These are phyloP conservation scores for Sporothrix phasma DNA, from an alignment of 2,329 filamentous ascomycete genomes.

Conservation along the genomic window DNA sequence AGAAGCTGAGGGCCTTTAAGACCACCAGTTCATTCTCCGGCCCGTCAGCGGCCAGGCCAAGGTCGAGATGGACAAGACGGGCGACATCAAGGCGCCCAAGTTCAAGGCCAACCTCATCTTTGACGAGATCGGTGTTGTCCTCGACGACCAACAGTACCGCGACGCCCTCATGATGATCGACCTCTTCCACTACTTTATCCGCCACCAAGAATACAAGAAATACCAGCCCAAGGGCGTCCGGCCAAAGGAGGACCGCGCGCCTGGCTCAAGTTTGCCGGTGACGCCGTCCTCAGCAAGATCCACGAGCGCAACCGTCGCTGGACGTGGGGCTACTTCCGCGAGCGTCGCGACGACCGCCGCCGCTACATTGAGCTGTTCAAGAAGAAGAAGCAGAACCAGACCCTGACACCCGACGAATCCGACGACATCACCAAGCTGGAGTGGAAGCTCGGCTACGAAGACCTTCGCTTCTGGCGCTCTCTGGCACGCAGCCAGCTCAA, in stretches of 20 bases:
- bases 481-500: slow-evolving; percentile 86
- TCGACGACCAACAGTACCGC: slow-evolving; percentile 95
- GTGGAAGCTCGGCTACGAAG: slow-evolving; percentile 83
- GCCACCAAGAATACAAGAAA: slow-evolving; percentile 94
- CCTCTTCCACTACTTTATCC: slow-evolving; percentile 95
- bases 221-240: slow-evolving; percentile 71
- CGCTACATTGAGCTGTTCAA: slow-evolving; percentile 94
- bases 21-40: slow-evolving; percentile 89
- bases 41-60: slow-evolving; percentile 93
- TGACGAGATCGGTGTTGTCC: slow-evolving; percentile 93
- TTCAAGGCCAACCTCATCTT: slow-evolving; percentile 88
- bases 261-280: slow-evolving; percentile 85
- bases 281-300: slow-evolving; percentile 85
- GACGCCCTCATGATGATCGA: slow-evolving; percentile 98
- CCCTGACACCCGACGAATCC: slow-evolving; percentile 58
- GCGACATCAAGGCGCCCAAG: slow-evolving; percentile 66
- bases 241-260: slow-evolving; percentile 80
- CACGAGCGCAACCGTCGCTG: slow-evolving; percentile 86
- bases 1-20: slow-evolving; percentile 25
- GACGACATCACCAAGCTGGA: slow-evolving; percentile 70
- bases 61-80: slow-evolving; percentile 89
- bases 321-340: slow-evolving; percentile 93
- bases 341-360: slow-evolving; percentile 79
- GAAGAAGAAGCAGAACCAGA: slow-evolving; percentile 70
- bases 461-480: slow-evolving; percentile 94